These are phyloP conservation scores for Saccharomyces hybrid DNA, from an alignment of 1,139 yeast species.

Conservation along the genomic window DNA sequence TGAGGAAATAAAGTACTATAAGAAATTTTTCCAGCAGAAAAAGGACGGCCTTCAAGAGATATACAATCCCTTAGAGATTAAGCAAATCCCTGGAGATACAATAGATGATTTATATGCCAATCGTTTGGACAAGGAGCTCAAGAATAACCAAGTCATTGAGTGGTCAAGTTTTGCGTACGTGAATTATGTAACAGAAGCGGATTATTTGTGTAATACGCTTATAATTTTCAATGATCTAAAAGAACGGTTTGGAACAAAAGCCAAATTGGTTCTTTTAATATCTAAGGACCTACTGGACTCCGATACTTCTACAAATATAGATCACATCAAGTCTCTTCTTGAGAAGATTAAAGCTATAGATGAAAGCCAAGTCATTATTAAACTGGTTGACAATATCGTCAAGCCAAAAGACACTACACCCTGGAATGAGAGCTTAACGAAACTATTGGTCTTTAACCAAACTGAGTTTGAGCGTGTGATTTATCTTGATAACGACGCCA, in stretches of 20 bases:
- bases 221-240: conserved; percentile 36
- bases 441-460: conserved; percentile 45
- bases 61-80: conserved; percentile 29
- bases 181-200: conserved; percentile 39
- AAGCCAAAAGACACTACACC: conserved; percentile 27
- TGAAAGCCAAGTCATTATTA: conserved; percentile 26
- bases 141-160: conserved; percentile 20
- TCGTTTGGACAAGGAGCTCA: conserved; percentile 9
- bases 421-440: conserved; percentile 51
- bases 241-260: conserved; percentile 32
- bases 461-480: conserved; percentile 42
- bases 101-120: conserved; percentile 22
- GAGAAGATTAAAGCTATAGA: conserved; percentile 16
- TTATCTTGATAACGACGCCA: conserved; percentile 39
- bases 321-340: conserved; percentile 8
- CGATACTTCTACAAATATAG: conserved; percentile 7
- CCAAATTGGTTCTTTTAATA: conserved; percentile 36
- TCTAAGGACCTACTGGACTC: conserved; percentile 21
- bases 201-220: conserved; percentile 40
- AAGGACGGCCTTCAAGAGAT: conserved; percentile 21
- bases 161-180: conserved; percentile 41
- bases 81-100: conserved; percentile 27
- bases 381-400: conserved; percentile 22
- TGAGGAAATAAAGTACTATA: conserved; percentile 27
- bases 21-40: conserved; percentile 20